Base-by-base conservation (phyloP, 208 protist species). In the Phytomonas sp. region DNA sequence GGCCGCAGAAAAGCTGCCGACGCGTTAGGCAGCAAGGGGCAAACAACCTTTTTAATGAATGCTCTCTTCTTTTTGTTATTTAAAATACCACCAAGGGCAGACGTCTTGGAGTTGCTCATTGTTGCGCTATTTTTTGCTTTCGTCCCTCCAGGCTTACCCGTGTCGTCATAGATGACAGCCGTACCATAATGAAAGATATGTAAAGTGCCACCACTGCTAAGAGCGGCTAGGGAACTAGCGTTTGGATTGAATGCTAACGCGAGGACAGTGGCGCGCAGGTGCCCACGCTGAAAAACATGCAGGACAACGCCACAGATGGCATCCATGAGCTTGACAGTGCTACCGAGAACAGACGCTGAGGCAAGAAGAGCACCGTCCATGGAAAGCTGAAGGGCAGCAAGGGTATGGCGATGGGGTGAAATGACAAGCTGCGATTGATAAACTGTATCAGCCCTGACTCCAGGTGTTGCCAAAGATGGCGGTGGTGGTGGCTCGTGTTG, bases 281-380 rank as follows among this genome's bases (percentile, higher is more conserved):
- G 60, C 11, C 85, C 80, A 23, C 84, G 85, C 15, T 83, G 78
- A 40, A 89, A 79, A 20, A 69, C 66, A 70, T 68, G 72, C 30
- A 89, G 67, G n/a, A 88, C 65, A 26, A 68, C 70, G 4, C 74
- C 77, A 15, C 61, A 75, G 1, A 63, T 28, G 3, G 74, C 66
- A 37, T 91, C 81, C 67, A 91, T 85, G 13, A 93, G 72, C 46
- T 87, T 90, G 37, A 93, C 73, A 1, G 84, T 90, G 7, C 76
- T 89, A 31, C 88, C 88, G n/a, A 70, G 73, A 32, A 66, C 43
- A 3, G 88, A 93, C 60, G 85, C 82, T 6, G 85, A 87, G 17
- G 84, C 76, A 34, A 88, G 76, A 26, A 82, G 67, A 0, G 67
- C 63, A 2, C 82, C 72, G 66, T 88, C 79, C 1, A 74, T 67